phyloP scores from a whole-genome alignment of 2,329 filamentous ascomycete species.

The Fusarium heterosporum region DNA sequence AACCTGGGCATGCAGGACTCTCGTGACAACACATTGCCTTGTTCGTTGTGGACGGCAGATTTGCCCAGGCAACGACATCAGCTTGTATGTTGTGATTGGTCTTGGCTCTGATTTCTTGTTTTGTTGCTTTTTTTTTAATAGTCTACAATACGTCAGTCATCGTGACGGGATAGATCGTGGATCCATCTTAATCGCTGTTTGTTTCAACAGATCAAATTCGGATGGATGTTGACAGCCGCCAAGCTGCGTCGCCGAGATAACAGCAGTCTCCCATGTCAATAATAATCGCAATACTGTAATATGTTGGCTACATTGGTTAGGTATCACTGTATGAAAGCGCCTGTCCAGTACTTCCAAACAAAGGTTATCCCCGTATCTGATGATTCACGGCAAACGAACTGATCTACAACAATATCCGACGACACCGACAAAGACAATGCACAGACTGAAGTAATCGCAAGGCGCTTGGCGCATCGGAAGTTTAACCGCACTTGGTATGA shows the following conservation, averaged over 20 bases:
- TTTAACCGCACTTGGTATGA: slow-evolving; percentile 32
- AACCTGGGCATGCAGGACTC: slow-evolving; percentile 34
- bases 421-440: slow-evolving; percentile 34
- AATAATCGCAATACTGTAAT: slow-evolving; percentile 12
- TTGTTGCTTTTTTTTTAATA: slow-evolving; percentile 17
- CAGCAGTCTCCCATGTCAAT: slow-evolving; percentile 13
- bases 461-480: slow-evolving; percentile 39
- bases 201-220: slow-evolving; percentile 21
- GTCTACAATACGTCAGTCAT: slow-evolving; percentile 15
- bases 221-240: slow-evolving; percentile 3
- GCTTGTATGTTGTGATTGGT: slow-evolving; percentile 14
- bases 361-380: slow-evolving; percentile 5
- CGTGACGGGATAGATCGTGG: slow-evolving; percentile 13
- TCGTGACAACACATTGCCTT: slow-evolving; percentile 29
- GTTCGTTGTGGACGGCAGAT: slow-evolving; percentile 14
- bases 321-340: background rate
- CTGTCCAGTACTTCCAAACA: slow-evolving; percentile 12
- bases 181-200: slow-evolving; percentile 16
- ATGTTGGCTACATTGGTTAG: slow-evolving; percentile 2
- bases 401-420: slow-evolving; percentile 41
- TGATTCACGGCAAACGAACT: slow-evolving; percentile 17
- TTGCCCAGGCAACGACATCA: slow-evolving; percentile 32
- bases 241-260: background rate
- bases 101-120: slow-evolving; percentile 7
- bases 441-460: slow-evolving; percentile 31